Evolutionary conservation across 108 stramenopile genomes (phyloP), one percentile per base, ranked within the genome.

Genomic region (Nannochloropsis salina): DNA sequence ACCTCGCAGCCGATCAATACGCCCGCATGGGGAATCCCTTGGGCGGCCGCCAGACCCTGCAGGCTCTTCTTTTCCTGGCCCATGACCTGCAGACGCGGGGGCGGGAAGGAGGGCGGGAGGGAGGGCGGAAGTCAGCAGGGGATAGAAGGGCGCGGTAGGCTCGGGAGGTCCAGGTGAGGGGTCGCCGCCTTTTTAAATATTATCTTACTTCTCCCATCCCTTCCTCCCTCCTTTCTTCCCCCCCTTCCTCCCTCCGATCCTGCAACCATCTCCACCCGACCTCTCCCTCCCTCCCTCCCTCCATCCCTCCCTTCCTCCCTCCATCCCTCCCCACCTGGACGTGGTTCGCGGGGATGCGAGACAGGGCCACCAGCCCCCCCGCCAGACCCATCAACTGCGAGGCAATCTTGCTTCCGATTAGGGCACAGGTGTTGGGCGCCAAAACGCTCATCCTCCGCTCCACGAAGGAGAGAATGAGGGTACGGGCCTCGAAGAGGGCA

Each of bases 351-450:
- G 15, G 2, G 22, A 22, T 82, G 12, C 44, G 15, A 42, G 93
- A 87, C 44, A 99, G 87, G 44, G 96, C 93, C 9, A 91, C 93
- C 43, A 99, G 86, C 40, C 97, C 97, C 44, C 99, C 99, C 42
- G 96, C 94, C 42, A 96, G 82, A 41, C 93, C 96, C 42, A 99
- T 42, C n/a, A 99, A 43, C 88, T 90, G 85, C 3, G 97, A 96
- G 9, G 97, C 94, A 20, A 95, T 86, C 8, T 93, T 81, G 21
- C 95, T 86, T 2, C 99, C 98, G 45, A 98, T 84, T 40, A 99
- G 87, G 18, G 94, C 94, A 80, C 90, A 86, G 31, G 91, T 61
- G 89, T 93, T 93, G 18, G 93, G 93, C 82, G 93, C 93, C 51
- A 92, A 47, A 42, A 79, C 22, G 41, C 44, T 90, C 90, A 91